These are phyloP conservation scores for Colletotrichum brevisporum DNA, from an alignment of 2,329 filamentous ascomycete genomes.

Conservation along the genomic window DNA sequence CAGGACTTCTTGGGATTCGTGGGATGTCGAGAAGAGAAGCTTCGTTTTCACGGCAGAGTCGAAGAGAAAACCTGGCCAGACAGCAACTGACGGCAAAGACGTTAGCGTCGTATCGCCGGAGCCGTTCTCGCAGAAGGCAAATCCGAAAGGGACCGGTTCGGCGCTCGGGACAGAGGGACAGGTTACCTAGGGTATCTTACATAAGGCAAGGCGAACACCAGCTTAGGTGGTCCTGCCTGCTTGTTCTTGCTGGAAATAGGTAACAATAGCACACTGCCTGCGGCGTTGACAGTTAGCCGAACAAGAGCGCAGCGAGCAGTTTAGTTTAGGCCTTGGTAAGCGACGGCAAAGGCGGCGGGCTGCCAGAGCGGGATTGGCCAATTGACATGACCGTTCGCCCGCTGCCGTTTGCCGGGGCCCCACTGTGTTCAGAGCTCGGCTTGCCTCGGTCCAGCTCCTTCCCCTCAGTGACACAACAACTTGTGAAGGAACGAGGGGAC, in stretches of 20 bases:
- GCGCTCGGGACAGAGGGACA: constrained; percentile 1
- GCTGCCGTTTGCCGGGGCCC: background rate
- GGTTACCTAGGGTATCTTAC: constrained; percentile 13
- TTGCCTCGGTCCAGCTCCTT: constrained; percentile 41
- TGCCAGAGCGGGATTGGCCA: constrained; percentile 34
- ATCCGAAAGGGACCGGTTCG: constrained; percentile 22
- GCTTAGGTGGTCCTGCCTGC: background rate
- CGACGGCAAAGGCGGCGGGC: constrained; percentile 20
- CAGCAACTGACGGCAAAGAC: background rate
- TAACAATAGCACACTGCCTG: constrained; percentile 16
- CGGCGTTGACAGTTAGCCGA: constrained; percentile 20
- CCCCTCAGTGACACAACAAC: constrained; percentile 24
- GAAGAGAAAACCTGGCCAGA: background rate
- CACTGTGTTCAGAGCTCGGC: constrained; percentile 15
- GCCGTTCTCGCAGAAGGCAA: constrained; percentile 6
- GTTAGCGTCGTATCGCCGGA: constrained; percentile 17
- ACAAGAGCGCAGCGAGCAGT: constrained; percentile 5
- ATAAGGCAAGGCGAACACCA: background rate
- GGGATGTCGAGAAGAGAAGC: background rate
- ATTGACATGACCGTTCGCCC: constrained; percentile 31
- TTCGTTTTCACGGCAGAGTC: background rate
- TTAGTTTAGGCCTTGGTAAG: constrained; percentile 32
- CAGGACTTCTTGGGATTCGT: background rate
- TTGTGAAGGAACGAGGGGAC: background rate
- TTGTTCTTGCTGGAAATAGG: constrained; percentile 12